Evolutionary conservation across 148 eudicot genomes (phyloP).

Genomic region (Rhododendron henanense): DNA sequence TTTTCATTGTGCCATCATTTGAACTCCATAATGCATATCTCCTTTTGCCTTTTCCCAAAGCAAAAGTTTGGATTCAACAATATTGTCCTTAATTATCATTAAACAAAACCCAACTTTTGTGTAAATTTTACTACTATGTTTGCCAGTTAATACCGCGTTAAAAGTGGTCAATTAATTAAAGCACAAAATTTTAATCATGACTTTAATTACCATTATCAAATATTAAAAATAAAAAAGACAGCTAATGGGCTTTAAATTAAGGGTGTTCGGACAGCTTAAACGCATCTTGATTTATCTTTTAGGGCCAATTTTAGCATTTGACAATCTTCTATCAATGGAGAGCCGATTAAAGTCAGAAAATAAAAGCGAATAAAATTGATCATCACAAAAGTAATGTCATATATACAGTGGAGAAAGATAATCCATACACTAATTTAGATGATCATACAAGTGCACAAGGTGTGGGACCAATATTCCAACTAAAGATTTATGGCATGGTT

Average conservation of each 20-base stretch:
- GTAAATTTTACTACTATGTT: background rate
- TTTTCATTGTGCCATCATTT: background rate
- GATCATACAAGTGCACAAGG: background rate
- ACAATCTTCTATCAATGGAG: background rate
- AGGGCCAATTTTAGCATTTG: background rate
- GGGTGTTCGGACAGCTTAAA: no score
- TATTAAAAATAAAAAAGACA: background rate
- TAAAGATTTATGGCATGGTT: background rate
- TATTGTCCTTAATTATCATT: background rate
- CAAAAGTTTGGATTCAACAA: constrained; percentile 5
- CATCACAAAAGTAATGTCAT: no score
- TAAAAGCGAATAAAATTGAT: no score
- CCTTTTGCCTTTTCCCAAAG: background rate
- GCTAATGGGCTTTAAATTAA: no score
- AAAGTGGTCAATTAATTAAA: background rate
- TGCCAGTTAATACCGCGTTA: background rate
- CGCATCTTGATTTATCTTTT: background rate
- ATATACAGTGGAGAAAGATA: no score
- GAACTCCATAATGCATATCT: background rate
- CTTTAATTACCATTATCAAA: background rate
- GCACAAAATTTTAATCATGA: background rate
- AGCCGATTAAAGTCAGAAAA: background rate
- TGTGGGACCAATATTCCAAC: background rate
- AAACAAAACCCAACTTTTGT: background rate
- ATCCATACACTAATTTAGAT: background rate